Percentiles rank a stretch among this genome's conserved stretches.
Evolutionary conservation across 148 eudicot species (phyloP).

Genomic region (Fagopyrum tataricum): DNA sequence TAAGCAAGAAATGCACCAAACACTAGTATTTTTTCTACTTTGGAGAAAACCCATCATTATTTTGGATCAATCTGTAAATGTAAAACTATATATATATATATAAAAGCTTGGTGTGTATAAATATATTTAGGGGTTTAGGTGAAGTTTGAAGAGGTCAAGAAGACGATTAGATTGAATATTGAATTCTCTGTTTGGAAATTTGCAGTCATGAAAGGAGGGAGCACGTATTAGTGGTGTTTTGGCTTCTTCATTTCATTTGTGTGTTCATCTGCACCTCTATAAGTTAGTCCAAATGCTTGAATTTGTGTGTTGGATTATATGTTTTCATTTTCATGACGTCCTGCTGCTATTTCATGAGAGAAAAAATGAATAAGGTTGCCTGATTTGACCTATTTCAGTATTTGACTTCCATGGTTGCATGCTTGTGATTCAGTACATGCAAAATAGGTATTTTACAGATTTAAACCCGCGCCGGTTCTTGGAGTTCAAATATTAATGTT

Average conservation of each 20-base stretch:
- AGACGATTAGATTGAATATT: not conserved
- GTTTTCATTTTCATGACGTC: not conserved
- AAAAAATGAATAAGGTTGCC: not conserved
- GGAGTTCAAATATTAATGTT: too few relatives aligned
- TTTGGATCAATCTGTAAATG: not conserved
- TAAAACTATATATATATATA: not conserved
- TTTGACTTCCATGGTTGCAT: too few relatives aligned
- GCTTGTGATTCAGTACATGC: too few relatives aligned
- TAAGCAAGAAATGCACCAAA: not conserved
- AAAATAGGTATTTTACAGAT: too few relatives aligned
- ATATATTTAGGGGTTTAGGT: not conserved
- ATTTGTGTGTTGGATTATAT: not conserved
- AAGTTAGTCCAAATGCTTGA: not conserved
- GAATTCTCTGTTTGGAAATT: not conserved
- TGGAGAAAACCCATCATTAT: not conserved
- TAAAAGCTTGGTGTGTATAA: not conserved
- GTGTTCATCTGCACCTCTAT: too few relatives aligned
- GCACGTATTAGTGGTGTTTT: not conserved
- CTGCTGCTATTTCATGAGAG: not conserved
- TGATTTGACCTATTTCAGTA: not conserved
- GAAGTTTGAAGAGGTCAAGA: not conserved
- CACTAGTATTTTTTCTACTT: not conserved
- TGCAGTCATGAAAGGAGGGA: not conserved
- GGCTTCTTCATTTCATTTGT: not conserved
- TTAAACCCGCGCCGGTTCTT: too few relatives aligned